Percentiles rank a stretch among this genome's conserved stretches.
These are phyloP conservation scores for Lojkania enalia DNA, from an alignment of 2,329 filamentous ascomycete genomes.

Conservation along the genomic window DNA sequence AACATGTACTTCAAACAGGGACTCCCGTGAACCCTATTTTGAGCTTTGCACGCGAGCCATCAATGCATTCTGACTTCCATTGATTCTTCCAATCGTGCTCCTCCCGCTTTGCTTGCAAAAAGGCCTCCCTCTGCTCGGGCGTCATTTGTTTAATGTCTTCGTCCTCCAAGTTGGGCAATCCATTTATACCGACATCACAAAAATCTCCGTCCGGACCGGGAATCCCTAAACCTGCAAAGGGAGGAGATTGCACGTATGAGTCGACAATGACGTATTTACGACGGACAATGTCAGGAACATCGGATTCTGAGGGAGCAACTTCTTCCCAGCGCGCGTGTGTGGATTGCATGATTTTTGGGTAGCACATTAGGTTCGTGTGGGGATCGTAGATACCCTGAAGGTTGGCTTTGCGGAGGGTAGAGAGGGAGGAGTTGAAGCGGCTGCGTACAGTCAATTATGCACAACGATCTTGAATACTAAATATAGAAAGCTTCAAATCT, in stretches of 20 bases:
- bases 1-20: slow-evolving; percentile 54
- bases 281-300: slow-evolving; percentile 60
- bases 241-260: slow-evolving; percentile 61
- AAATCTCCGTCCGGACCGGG: slow-evolving; percentile 61
- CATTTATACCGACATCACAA: slow-evolving; percentile 55
- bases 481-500: no score
- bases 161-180: slow-evolving; percentile 65
- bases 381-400: slow-evolving; percentile 84
- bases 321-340: slow-evolving; percentile 83
- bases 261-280: slow-evolving; percentile 67
- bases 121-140: slow-evolving; percentile 70
- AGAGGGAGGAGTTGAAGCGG: slow-evolving; percentile 79
- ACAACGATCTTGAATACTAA: no score
- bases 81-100: slow-evolving; percentile 73
- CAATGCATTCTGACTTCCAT: slow-evolving; percentile 71
- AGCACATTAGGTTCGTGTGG: slow-evolving; percentile 91
- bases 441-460: slow-evolving; percentile 59
- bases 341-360: slow-evolving; percentile 84
- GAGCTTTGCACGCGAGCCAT: slow-evolving; percentile 52
- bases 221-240: slow-evolving; percentile 60
- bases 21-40: slow-evolving; percentile 55
- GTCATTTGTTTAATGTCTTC: slow-evolving; percentile 70
- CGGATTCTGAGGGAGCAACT: slow-evolving; percentile 53
- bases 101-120: slow-evolving; percentile 65
- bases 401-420: slow-evolving; percentile 68